Percentiles rank a stretch among this genome's conserved stretches.
Conservation (phyloP, 805 yeast species). For the Candida nonsorbophila region DNA sequence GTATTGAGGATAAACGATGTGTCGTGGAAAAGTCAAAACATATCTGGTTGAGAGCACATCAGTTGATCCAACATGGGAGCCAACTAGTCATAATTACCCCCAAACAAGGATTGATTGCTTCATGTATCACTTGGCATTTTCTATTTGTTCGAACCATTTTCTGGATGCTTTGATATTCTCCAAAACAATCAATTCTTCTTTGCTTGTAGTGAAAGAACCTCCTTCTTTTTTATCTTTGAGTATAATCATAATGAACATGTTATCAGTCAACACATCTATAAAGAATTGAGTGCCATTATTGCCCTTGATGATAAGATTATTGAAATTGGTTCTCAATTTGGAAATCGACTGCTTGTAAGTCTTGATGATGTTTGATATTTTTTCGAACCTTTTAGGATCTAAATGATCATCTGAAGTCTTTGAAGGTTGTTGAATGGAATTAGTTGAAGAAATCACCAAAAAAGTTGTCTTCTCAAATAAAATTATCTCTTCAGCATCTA, state of each 20-base stretch:
- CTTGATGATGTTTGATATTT: constrained; percentile 88
- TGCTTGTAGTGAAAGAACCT: constrained; percentile 16
- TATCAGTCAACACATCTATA: constrained; percentile 54
- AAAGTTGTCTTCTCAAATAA: constrained; percentile 92
- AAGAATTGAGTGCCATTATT: constrained; percentile 39
- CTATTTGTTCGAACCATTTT: constrained; percentile 46
- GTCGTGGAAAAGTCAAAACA: too few species aligned
- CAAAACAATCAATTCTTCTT: constrained; percentile 42
- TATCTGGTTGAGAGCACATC: too few species aligned
- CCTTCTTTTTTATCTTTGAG: constrained; percentile 35
- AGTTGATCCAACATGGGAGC: too few species aligned
- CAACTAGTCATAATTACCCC: too few species aligned
- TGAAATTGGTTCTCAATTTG: constrained; percentile 80
- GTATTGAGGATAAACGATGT: too few species aligned
- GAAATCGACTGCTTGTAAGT: constrained; percentile 90
- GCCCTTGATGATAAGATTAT: constrained; percentile 67
- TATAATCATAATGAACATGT: constrained; percentile 58
- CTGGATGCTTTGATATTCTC: constrained; percentile 57
- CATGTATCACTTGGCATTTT: constrained; percentile 15
- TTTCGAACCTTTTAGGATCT: constrained; percentile 92
- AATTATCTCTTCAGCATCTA: constrained; percentile 86
- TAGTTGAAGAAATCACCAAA: constrained; percentile 64
- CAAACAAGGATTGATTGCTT: too few species aligned
- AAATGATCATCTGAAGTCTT: constrained; percentile 22
- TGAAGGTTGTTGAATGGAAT: constrained; percentile 28